Base-by-base conservation (phyloP, 2,329 filamentous ascomycete genomes). In the Clonostachys solani region DNA sequence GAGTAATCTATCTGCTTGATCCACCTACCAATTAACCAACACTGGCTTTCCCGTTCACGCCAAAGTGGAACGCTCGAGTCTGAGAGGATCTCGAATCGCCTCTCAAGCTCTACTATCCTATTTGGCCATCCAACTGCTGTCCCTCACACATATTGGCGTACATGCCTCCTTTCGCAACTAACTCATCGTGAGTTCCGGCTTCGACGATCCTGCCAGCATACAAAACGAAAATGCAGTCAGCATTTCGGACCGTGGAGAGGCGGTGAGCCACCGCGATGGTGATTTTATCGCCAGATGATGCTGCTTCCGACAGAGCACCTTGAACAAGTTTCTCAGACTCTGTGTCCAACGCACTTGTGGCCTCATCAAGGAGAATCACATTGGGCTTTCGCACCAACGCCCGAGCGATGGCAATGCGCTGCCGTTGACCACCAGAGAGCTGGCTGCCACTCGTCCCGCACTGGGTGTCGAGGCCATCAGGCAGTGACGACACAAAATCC, bases 251-350 rank as follows among this genome's bases (percentile, higher is more conserved):
- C 6, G 94, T 99, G 1, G 91, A 96, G 8, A 99, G 76, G 56
- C 92, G 86, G 70, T 99, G 94, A 38, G 94, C 94, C 65, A 99
- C 97, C 6, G 92, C 89, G 56, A 97, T 96, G 3, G 94, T 97
- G 0, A 94, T 99, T 46, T 94, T 82, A 13, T 33, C 36, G 33
- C 38, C 36, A n/a, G 34, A 34, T 23, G 36, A 42, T 37, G 92
- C 80, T 19, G 92, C 94, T 44, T 81, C 86, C 58, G 97, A 92
- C 9, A 99, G 77, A 16, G 94, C 94, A 40, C 89, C 89, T 65
- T 97, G 94, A 50, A 96, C 92, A 2, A 95, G 79, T 1, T 90
- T 95, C 65, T 96, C 92, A 1, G 90, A 95, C 61, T 94, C 92
- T 18, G 92, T 96, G 33, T 49, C 47, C 9, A 49, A 38, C 12